These are phyloP conservation scores for Brassica napus DNA, from an alignment of 345 rosid genomes.

Conservation along the genomic window DNA sequence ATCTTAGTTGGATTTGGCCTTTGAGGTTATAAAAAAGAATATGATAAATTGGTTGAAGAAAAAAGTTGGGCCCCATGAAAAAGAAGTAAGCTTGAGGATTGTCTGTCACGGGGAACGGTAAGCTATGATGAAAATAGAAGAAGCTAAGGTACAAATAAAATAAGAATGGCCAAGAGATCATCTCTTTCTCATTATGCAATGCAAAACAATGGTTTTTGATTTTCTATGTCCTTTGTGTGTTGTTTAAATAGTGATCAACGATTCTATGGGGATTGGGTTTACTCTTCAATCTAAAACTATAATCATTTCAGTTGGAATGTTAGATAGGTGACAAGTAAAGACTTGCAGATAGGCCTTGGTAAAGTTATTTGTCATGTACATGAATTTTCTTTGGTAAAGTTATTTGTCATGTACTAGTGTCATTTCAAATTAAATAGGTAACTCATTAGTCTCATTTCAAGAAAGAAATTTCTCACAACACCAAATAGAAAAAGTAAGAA, in stretches of 20 bases:
- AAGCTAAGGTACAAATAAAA: neutral
- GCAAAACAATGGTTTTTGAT: neutral
- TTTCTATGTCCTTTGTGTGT: neutral
- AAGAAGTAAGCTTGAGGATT: constrained; percentile 18
- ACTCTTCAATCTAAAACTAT: neutral
- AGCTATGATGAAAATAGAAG: neutral
- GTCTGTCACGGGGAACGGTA: constrained; percentile 34
- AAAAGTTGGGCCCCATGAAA: constrained; percentile 22
- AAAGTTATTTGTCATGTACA: neutral
- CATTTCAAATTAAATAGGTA: neutral
- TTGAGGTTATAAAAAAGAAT: neutral
- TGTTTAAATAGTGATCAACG: neutral
- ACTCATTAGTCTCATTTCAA: neutral
- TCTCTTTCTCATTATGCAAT: neutral
- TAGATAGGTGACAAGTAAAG: neutral
- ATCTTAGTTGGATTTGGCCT: neutral
- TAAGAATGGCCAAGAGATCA: neutral
- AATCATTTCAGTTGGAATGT: neutral
- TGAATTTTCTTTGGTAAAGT: neutral
- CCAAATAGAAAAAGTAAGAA: neutral
- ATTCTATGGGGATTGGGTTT: neutral
- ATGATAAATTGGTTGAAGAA: neutral
- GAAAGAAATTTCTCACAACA: neutral
- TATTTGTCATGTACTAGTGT: neutral
- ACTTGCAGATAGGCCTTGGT: neutral